Evolutionary conservation across 2,329 filamentous ascomycete genomes (phyloP), one percentile per base, ranked within the genome.

Genomic region (Fusarium dimerum): DNA sequence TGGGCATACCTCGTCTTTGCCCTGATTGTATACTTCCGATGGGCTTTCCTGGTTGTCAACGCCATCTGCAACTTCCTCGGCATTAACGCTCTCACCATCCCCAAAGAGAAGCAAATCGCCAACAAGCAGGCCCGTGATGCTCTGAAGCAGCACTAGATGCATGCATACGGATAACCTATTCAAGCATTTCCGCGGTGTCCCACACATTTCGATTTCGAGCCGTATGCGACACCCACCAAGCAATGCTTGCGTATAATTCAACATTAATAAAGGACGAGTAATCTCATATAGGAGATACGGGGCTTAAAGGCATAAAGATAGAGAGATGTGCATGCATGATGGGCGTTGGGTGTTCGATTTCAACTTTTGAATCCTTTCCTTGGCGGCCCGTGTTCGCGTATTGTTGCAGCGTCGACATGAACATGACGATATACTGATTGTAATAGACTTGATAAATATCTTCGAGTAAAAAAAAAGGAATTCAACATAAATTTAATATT

Each of bases 11-110:
- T 97, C 56, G 65, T 89, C 45, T 94, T 97, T 69, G 86, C 92
- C 2, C 76, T 86, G 43, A 75, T 92, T n/a, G 89, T 90, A 3
- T 99, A 99, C 73, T 92, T 89, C 71, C 85, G 89, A 62, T 99
- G 94, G 94, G 94, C 94, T 1, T 88, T 89, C 65, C 78, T 96
- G 40, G 92, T 97, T 44, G 91, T 96, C 66, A 89, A 86, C 57
- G 89, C 88, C 68, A 97, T 99, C 65, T 97, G 94, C 75, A 81
- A 87, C 49, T 97, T 89, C 73, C 77, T 99, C 20, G 92, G 90
- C 56, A 99, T 99, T 78, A 94, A 93, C 68, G 96, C 93, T 66
- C 76, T 99, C 60, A 97, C 92, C 1, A 97, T 99, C 55, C 84
- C 84, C 11, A 70, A 73, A 57, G 78, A 82, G 59, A 86, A 86